Evolutionary conservation across 164 flowering plant genomes (phyloP).

Genomic region (Magnolia changhungtana): DNA sequence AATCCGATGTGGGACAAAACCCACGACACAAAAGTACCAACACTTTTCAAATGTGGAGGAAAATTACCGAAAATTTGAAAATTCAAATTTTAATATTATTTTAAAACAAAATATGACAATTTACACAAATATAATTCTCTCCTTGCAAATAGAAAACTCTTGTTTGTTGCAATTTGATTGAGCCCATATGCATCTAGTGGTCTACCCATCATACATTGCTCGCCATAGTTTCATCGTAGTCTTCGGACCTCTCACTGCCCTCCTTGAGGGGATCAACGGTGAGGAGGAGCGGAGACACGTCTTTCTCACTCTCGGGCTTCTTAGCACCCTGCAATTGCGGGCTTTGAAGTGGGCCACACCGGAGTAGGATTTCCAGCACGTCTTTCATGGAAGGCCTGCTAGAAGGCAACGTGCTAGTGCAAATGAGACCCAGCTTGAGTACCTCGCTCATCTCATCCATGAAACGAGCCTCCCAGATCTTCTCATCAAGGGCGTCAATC

Average conservation of each 20-base stretch:
- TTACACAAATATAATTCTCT: no score
- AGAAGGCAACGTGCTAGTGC: slow-evolving; percentile 52
- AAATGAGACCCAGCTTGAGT: slow-evolving; percentile 67
- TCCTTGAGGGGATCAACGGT: slow-evolving; percentile 11
- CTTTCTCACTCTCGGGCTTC: slow-evolving; percentile 28
- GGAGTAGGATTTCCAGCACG: slow-evolving; percentile 52
- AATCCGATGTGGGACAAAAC: no score
- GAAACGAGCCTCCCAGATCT: slow-evolving; percentile 36
- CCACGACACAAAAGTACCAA: no score
- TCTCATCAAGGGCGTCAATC: slow-evolving; percentile 40
- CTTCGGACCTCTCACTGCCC: slow-evolving; percentile 19
- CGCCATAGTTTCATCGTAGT: slow-evolving; percentile 8
- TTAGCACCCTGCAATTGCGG: slow-evolving; percentile 5
- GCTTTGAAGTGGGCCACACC: slow-evolving; percentile 18
- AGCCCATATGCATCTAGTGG: no score
- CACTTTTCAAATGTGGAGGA: no score
- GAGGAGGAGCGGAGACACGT: slow-evolving; percentile 44
- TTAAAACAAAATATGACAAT: no score
- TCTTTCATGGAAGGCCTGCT: slow-evolving; percentile 79
- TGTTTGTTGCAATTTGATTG: no score
- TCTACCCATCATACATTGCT: slow-evolving; percentile 6
- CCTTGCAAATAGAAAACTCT: no score
- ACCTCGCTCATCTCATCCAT: slow-evolving; percentile 51
- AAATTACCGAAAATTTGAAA: no score
- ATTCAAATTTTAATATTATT: no score